Conservation (phyloP, 2,329 filamentous ascomycete genomes). For the Colletotrichum navitas region DNA sequence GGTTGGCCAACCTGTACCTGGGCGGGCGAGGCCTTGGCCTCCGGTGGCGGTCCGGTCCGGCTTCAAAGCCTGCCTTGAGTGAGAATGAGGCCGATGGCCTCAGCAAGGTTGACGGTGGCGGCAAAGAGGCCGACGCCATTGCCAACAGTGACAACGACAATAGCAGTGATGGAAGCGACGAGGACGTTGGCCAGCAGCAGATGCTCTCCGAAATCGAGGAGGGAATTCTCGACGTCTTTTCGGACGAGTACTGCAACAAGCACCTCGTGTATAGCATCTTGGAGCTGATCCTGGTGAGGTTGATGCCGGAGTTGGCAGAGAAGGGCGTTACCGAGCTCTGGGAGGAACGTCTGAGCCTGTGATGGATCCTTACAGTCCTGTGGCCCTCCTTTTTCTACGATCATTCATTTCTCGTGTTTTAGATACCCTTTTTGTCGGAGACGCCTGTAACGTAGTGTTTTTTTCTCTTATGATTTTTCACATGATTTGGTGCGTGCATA, state of each 20-base stretch:
- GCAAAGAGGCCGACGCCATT: conserved; percentile 42
- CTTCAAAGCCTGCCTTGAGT: conserved; percentile 26
- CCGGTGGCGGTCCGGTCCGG: conserved; percentile 45
- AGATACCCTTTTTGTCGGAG: conserved; percentile 37
- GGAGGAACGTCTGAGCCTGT: conserved; percentile 73
- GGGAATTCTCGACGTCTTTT: conserved; percentile 78
- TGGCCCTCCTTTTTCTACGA: neutral
- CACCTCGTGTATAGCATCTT: conserved; percentile 87
- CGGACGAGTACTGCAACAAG: conserved; percentile 91
- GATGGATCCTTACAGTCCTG: conserved; percentile 5
- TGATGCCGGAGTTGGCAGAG: conserved; percentile 87
- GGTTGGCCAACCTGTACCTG: conserved; percentile 65
- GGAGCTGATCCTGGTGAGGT: conserved; percentile 82
- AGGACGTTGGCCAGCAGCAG: conserved; percentile 55
- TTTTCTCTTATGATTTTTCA: neutral
- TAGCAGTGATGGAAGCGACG: conserved; percentile 44
- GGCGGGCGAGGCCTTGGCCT: conserved; percentile 54
- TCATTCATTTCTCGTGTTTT: conserved; percentile 9
- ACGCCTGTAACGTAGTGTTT: conserved; percentile 1
- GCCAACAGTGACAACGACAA: conserved; percentile 40
- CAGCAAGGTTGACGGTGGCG: conserved; percentile 34
- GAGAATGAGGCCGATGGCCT: conserved; percentile 28
- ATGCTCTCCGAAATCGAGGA: conserved; percentile 71
- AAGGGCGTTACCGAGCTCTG: conserved; percentile 78
- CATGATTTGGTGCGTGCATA: neutral